Percentiles rank a stretch among this genome's conserved stretches.
phyloP scores from a whole-genome alignment of 805 yeast species.

The Saccharomyces cerevisiae region DNA sequence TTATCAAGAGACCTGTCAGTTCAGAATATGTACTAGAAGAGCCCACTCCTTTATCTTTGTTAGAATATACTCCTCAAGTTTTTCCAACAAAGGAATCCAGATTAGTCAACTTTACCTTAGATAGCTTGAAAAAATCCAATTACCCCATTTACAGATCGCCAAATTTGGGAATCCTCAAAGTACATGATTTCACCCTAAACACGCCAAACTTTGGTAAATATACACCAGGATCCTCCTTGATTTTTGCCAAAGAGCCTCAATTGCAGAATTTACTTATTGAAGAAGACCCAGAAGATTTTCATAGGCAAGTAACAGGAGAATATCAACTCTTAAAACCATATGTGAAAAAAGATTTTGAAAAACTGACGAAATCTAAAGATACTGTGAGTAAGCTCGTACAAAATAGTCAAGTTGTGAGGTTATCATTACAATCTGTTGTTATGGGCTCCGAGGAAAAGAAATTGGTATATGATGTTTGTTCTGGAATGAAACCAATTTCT shows the following conservation, averaged over 20 bases:
- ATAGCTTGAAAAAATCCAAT: slow-evolving; percentile 14
- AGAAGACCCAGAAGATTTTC: slow-evolving; percentile 9
- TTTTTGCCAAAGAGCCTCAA: slow-evolving; percentile 19
- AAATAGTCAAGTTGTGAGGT: slow-evolving; percentile 20
- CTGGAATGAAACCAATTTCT: slow-evolving; percentile 26
- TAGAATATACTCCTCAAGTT: slow-evolving; percentile 20
- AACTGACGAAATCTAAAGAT: slow-evolving; percentile 13
- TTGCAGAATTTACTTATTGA: slow-evolving; percentile 16
- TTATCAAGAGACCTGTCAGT: background rate
- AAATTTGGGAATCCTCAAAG: slow-evolving; percentile 15
- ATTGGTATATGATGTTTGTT: slow-evolving; percentile 23
- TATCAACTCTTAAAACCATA: slow-evolving; percentile 10
- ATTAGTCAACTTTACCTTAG: slow-evolving; percentile 15
- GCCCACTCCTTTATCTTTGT: slow-evolving; percentile 19
- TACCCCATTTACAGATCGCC: slow-evolving; percentile 22
- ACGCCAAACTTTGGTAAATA: slow-evolving; percentile 67
- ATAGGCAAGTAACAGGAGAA: slow-evolving; percentile 17
- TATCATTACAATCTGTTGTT: slow-evolving; percentile 16
- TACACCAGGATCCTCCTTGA: slow-evolving; percentile 44
- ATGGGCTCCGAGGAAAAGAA: slow-evolving; percentile 13
- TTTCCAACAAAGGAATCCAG: slow-evolving; percentile 14
- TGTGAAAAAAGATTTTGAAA: slow-evolving; percentile 8
- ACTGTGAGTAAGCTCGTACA: slow-evolving; percentile 9
- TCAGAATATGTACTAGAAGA: slow-evolving; percentile 18
- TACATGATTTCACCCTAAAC: slow-evolving; percentile 28